phyloP scores from a whole-genome alignment of 805 yeast genomes.

The Suhomyces emberorum region DNA sequence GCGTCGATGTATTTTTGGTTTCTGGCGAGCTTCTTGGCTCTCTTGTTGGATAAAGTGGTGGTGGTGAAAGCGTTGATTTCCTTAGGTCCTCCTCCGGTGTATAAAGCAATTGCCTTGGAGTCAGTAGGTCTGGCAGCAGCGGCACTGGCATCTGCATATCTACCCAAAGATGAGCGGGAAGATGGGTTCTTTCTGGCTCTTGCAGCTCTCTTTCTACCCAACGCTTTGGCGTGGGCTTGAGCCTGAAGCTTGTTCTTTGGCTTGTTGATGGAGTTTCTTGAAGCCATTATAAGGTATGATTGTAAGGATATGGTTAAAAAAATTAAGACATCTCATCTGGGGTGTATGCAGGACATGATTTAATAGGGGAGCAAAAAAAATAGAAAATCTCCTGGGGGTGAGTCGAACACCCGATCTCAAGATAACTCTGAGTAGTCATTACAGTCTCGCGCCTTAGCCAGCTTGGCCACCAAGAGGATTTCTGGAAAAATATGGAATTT shows the following conservation, averaged over 20 bases:
- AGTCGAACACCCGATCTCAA: constrained; percentile 50
- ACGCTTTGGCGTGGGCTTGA: constrained; percentile 46
- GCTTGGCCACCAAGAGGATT: constrained; percentile 46
- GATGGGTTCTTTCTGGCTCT: constrained; percentile 41
- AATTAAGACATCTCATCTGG: constrained; percentile 8
- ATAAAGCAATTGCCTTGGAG: constrained; percentile 43
- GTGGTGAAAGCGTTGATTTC: constrained; percentile 46
- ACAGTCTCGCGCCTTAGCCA: constrained; percentile 51
- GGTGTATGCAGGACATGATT: constrained; percentile 1
- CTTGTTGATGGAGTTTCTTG: constrained; percentile 76
- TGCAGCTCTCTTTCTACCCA: constrained; percentile 55
- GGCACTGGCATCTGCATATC: constrained; percentile 35
- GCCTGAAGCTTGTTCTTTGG: constrained; percentile 61
- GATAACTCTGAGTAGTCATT: constrained; percentile 37
- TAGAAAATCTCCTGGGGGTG: constrained; percentile 45
- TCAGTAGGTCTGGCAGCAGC: constrained; percentile 33
- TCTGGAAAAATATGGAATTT: constrained; percentile 3
- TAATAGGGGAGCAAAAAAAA: constrained; percentile 5
- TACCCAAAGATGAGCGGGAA: constrained; percentile 43
- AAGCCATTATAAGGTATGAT: constrained; percentile 53
- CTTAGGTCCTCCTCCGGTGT: constrained; percentile 32
- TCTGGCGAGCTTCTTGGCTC: constrained; percentile 75
- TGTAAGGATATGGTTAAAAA: constrained; percentile 8
- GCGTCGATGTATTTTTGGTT: constrained; percentile 67
- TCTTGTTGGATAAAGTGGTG: constrained; percentile 68